phyloP scores from a whole-genome alignment of 2,329 filamentous ascomycete species.

The Bipolaris cookei region DNA sequence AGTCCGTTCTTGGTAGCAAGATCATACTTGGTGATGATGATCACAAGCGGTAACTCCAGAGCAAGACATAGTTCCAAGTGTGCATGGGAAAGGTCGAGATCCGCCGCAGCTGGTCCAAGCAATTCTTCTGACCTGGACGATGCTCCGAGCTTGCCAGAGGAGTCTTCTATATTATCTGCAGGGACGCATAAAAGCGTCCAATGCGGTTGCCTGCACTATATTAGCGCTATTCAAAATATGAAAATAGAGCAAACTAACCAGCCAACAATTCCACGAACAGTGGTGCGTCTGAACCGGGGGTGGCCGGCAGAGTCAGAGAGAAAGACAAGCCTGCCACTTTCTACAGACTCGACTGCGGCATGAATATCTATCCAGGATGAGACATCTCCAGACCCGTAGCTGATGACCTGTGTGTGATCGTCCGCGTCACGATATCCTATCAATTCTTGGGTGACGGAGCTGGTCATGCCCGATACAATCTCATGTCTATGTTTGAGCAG shows the following conservation, averaged over 20 bases:
- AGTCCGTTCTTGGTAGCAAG: conserved; percentile 76
- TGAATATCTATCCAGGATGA: conserved; percentile 96
- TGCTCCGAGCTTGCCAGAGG: conserved; percentile 50
- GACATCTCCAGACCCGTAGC: conserved; percentile 85
- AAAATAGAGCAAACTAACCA: conserved; percentile 59
- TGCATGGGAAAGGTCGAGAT: conserved; percentile 75
- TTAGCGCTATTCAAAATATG: neutral
- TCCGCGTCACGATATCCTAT: conserved; percentile 71
- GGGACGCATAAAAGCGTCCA: conserved; percentile 90
- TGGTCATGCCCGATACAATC: conserved; percentile 88
- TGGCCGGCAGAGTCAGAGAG: conserved; percentile 92
- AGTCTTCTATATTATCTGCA: conserved; percentile 71
- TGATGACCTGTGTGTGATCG: conserved; percentile 63
- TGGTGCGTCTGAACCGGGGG: conserved; percentile 86
- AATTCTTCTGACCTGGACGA: conserved; percentile 61
- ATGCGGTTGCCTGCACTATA: conserved; percentile 68
- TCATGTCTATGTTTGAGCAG: conserved; percentile 93
- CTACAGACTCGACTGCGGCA: conserved; percentile 71
- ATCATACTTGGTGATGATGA: conserved; percentile 92
- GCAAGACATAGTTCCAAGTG: conserved; percentile 87
- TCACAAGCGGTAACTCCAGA: conserved; percentile 75
- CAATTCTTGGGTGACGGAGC: conserved; percentile 91
- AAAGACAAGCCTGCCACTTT: conserved; percentile 78
- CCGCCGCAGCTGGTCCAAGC: conserved; percentile 59
- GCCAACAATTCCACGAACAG: conserved; percentile 85